Evolutionary conservation across 2,329 filamentous ascomycete species (phyloP), one percentile per base, ranked within the genome.

Genomic region (Alternaria sp.): DNA sequence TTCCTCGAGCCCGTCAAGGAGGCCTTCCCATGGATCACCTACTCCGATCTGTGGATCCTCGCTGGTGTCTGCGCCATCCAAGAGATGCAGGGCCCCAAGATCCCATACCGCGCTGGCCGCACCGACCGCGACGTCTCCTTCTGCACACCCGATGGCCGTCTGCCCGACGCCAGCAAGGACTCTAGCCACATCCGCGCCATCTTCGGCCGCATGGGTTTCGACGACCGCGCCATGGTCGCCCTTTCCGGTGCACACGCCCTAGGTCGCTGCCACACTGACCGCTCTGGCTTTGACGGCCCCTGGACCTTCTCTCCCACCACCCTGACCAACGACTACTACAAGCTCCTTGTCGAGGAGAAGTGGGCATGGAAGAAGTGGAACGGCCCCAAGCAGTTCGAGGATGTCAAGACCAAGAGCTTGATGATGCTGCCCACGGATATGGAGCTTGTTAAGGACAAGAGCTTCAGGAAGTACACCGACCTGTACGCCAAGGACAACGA

Each of bases 361-460:
- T 98, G 95, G 96, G 85, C 88, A 78, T 92, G 88, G 92, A 97
- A 90, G 96, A 97, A 88, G 97, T 96, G 95, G 95, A 89, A 94
- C 74, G 95, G 96, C 26, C 93, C 93, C 70, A 89, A 90, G 83
- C 94, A 96, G 87, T 95, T 91, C 79, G 90, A 97, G 83, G 94
- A 98, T 83, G 91, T 92, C 84, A 88, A 86, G 77, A 93, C 90
- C 76, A 94, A 97, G 88, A 86, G 87, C 45, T 84, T 98, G 74
- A 98, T 99, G 96, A 98, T 99, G 95, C 85, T 99, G 81, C 96
- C 96, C 57, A 91, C 93, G 69, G 95, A 99, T 78, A 89, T 96
- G 83, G 91, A 91, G 60, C 86, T 98, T 60, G 83, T 97, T 77
- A 88, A 94, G 84, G 95, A 98, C 84, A 95, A 95, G 87, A 86